phyloP scores from a whole-genome alignment of 805 yeast genomes.

The Kuraishia cidri region DNA sequence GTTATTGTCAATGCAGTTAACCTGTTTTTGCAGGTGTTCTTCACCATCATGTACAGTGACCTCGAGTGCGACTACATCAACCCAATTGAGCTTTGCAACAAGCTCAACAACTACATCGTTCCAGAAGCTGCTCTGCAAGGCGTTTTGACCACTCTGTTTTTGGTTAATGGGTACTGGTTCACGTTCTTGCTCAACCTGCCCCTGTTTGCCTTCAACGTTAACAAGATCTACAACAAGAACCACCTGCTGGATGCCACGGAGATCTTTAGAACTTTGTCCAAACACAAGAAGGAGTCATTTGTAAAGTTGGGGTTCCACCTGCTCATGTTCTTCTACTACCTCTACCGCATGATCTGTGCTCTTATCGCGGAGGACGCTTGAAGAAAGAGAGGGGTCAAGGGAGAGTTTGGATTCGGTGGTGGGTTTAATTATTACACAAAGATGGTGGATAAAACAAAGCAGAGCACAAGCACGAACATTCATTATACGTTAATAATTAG shows the following conservation, averaged over 20 bases:
- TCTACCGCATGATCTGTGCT: constrained; percentile 93
- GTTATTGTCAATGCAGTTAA: constrained; percentile 81
- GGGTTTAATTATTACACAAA: too few relatives aligned
- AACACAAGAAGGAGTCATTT: constrained; percentile 89
- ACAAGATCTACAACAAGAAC: constrained; percentile 70
- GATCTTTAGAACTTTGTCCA: constrained; percentile 87
- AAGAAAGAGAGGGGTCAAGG: too few relatives aligned
- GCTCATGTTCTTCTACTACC: constrained; percentile 88
- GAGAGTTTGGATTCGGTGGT: too few relatives aligned
- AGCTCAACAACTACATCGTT: constrained; percentile 77
- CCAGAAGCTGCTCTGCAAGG: constrained; percentile 89
- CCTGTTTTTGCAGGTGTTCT: constrained; percentile 87
- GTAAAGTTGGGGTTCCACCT: constrained; percentile 87
- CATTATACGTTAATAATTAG: too few relatives aligned
- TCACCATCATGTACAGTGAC: constrained; percentile 93
- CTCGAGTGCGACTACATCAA: constrained; percentile 94
- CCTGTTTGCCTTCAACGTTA: constrained; percentile 72
- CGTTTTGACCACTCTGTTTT: constrained; percentile 55
- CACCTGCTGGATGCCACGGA: constrained; percentile 95
- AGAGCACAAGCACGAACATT: too few relatives aligned
- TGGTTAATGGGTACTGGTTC: constrained; percentile 89
- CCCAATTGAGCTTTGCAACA: constrained; percentile 93
- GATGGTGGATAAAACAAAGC: too few relatives aligned
- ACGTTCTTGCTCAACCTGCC: constrained; percentile 79
- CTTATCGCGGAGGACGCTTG: constrained; percentile 59